Conservation (phyloP, 257 asterid species). For the Marsdenia floribunda region DNA sequence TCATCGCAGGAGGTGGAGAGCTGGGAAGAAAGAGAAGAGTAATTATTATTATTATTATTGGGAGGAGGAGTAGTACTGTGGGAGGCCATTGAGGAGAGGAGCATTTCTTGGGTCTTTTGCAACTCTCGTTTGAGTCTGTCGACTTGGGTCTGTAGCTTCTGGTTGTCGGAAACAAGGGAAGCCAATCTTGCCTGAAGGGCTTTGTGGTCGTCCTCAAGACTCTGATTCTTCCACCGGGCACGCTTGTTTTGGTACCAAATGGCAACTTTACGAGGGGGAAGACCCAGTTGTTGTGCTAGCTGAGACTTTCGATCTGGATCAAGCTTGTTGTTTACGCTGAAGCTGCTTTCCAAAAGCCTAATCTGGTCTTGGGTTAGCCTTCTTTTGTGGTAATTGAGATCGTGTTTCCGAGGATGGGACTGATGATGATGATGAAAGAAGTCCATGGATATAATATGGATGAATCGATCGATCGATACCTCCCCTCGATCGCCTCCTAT, state of each 20-base stretch:
- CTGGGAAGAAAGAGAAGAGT: slow-evolving; percentile 24
- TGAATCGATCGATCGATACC: too few relatives aligned
- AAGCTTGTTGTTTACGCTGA: slow-evolving; percentile 44
- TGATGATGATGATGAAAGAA: slow-evolving; percentile 13
- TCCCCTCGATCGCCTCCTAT: too few relatives aligned
- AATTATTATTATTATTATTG: too few relatives aligned
- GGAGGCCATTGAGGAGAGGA: slow-evolving; percentile 9
- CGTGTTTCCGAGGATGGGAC: slow-evolving; percentile 21
- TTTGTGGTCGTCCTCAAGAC: slow-evolving; percentile 48
- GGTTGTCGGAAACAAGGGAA: slow-evolving; percentile 32
- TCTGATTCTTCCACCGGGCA: slow-evolving; percentile 57
- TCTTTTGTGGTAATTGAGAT: slow-evolving; percentile 38
- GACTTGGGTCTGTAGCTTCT: slow-evolving; percentile 38
- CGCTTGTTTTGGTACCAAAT: slow-evolving; percentile 78
- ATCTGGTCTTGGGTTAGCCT: slow-evolving; percentile 52
- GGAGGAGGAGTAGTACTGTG: too few relatives aligned
- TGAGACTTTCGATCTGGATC: slow-evolving; percentile 46
- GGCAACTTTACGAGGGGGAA: slow-evolving; percentile 57
- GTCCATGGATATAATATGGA: slow-evolving; percentile 21
- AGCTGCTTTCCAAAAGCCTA: slow-evolving; percentile 42
- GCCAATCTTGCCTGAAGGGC: slow-evolving; percentile 37
- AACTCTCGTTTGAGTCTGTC: slow-evolving; percentile 43
- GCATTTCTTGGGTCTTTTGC: slow-evolving; percentile 28
- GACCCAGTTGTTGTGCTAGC: slow-evolving; percentile 48
- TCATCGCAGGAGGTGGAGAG: slow-evolving; percentile 45